Base-by-base conservation (phyloP, 2,329 filamentous ascomycete species). In the Gnomoniopsis sp. region DNA sequence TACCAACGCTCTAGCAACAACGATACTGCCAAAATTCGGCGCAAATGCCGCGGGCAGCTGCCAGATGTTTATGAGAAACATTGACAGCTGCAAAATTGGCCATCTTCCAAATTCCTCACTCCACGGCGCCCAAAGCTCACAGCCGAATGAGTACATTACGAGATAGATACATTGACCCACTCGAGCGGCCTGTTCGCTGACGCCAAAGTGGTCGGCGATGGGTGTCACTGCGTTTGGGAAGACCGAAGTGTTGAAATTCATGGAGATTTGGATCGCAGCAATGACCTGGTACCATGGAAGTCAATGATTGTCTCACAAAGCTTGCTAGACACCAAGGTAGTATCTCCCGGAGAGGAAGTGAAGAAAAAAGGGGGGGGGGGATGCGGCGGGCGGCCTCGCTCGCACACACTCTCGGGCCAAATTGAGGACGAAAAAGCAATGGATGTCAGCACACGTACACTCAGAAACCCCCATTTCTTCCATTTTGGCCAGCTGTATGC, bases 201-300 rank as follows among this genome's bases (percentile, higher is more conserved):
- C 73, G 57, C 68, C 64, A 53, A 80, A 81, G 17, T 80, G 69
- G 52, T 78, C 67, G 2, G 70, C 65, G 34, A 83, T 75, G n/a
- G 72, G 72, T 4, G 62, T 63, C 22, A 83, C 72, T 0, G 76
- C 81, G 58, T 83, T 81, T 22, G 77, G 74, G 62, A 79, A 83
- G 54, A 82, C 72, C 10, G 77, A 77, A 0, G 80, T 77, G 64
- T 83, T 83, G 65, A 80, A 77, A 67, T 83, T 84, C 79, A 84
- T 84, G 15, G 78, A 81, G 23, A 78, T 75, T 62, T 83, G 79
- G 10, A 82, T 77, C 43, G 77, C 67, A 68, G 82, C 82, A 64
- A 83, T 78, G 61, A 79, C 38, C 38, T 41, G 12, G 12, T 6
- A n/a, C 38, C 4, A 15, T 41, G 14, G 12, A 6, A 41, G 38